Evolutionary conservation across 2,329 filamentous ascomycete genomes (phyloP), one percentile per base, ranked within the genome.

Genomic region (Beauveria medogensis): DNA sequence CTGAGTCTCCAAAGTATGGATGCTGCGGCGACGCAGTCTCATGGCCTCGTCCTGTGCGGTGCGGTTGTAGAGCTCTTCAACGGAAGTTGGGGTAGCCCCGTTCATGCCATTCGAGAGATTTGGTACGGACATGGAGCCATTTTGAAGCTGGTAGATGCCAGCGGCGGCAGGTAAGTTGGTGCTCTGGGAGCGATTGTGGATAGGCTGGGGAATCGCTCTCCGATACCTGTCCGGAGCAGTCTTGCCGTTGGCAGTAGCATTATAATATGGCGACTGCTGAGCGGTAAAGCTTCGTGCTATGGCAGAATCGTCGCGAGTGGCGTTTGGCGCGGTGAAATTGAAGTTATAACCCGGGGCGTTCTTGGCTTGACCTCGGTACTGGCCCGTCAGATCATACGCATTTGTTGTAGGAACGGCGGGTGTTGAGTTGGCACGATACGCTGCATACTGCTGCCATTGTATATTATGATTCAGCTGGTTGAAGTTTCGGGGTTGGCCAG

Each of bases 21-120:
- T 83, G 74, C 92, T 97, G 66, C 92, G 86, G 70, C 92, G 85
- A 67, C 92, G 83, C 74, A 92, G 89, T 69, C 90, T 83, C 74
- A 89, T 91, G 10, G 86, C 83, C 41, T 88, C 81, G 30, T 93
- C 91, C 20, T 83, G 74, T n/a, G 76, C 71, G 28, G 78, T 72
- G 60, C 80, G 78, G 61, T 79, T 84, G 67, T 80, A 78, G 70
- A 86, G 84, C 67, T 94, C 90, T 72, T 95, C 91, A 53, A 82
- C 81, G 66, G 80, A 74, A 8, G 72, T 68, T 3, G 85, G 68
- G 37, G 74, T 65, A 3, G 73, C 64, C 37, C 74, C 77, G 72
- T 84, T 72, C 71, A 82, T 74, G 77, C 82, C 77, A 68, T 80
- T 79, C 72, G 86, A 71, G 71, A 81, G 68, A 70, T 75, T 75